Evolutionary conservation across 2,329 filamentous ascomycete species (phyloP).

Genomic region (Proliferodiscus dingleyae): DNA sequence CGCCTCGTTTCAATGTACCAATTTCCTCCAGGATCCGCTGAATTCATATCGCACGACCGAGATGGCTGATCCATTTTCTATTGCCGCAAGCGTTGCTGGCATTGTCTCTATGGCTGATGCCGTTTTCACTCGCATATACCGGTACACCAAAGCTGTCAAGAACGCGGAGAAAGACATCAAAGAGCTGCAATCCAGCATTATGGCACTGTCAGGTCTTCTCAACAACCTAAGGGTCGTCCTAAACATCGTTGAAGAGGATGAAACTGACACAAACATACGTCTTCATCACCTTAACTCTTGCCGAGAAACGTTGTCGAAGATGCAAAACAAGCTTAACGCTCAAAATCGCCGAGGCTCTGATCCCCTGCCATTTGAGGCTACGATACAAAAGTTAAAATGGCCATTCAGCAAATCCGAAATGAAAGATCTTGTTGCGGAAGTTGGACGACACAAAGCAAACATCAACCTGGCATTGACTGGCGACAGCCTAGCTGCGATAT

Average conservation of each 20-base stretch:
- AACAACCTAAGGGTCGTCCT: conserved; percentile 5
- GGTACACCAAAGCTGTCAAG: conserved; percentile 5
- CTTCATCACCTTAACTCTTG: conserved; percentile 2
- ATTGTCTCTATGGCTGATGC: conserved; percentile 9
- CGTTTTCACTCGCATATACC: conserved; percentile 4
- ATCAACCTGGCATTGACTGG: conserved; percentile 2
- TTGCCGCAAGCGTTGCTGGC: conserved; percentile 12
- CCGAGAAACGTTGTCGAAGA: background rate
- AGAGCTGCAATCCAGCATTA: conserved; percentile 1
- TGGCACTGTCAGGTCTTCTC: conserved; percentile 5
- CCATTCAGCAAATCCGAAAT: conserved; percentile 4
- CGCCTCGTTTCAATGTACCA: too few relatives aligned
- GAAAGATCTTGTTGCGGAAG: conserved; percentile 3
- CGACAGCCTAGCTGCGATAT: background rate
- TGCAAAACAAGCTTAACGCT: background rate
- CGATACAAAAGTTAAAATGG: background rate
- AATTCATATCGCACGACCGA: too few relatives aligned
- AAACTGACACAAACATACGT: background rate
- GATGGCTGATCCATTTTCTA: background rate
- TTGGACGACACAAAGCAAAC: conserved; percentile 5
- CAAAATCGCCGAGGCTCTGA: background rate
- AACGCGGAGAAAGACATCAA: conserved; percentile 6
- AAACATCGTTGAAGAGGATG: conserved; percentile 2
- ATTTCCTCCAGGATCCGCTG: too few relatives aligned
- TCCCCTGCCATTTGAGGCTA: background rate